Evolutionary conservation across 2,329 filamentous ascomycete genomes (phyloP), one percentile per base, ranked within the genome.

Genomic region (Catunica adiposa): DNA sequence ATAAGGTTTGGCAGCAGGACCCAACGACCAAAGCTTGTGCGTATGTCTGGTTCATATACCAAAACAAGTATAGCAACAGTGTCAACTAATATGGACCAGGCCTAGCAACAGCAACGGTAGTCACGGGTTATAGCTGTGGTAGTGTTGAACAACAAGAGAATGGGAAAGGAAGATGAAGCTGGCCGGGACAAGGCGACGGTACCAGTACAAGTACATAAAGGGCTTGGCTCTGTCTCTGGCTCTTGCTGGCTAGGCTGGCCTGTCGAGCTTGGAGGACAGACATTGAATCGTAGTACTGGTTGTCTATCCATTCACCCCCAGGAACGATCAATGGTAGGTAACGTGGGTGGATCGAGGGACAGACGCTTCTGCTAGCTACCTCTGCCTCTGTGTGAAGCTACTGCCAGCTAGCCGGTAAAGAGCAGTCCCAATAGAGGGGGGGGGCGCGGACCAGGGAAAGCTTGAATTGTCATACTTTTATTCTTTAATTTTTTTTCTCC

Each of bases 131-230:
- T 34, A 34, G 9, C n/a, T 15, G 44, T 48, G 11, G 44, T 25
- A 7, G 15, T 25, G 20, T 48, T 22, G 44, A 51, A 51, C 26
- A 51, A 37, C 8, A 37, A 38, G 50, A 51, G 26, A 51, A 51
- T 25, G 50, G 50, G 23, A 51, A 51, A 51, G 15, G 50, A 51
- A 51, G 50, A 51, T 51, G 50, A 51, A 51, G 50, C 31, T 38
- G 31, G 20, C 26, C 50, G 23, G 29, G 50, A 37, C 50, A 34
- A 51, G 50, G 25, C 26, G 50, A 51, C 20, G 25, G 50, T 51
- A 38, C 50, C 50, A 51, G 50, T 51, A 37, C 26, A 51, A 37
- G 50, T 51, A 51, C 26, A 51, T 51, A 51, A 51, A 51, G 50
- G 46, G 26, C 31, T 51, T 51, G 50, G 50, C 26, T 38, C 40